A percentile compares a stretch with the other conserved stretches of the same genome.
phyloP scores from a whole-genome alignment of 2,329 filamentous ascomycete genomes.

The Moelleriella libera region DNA sequence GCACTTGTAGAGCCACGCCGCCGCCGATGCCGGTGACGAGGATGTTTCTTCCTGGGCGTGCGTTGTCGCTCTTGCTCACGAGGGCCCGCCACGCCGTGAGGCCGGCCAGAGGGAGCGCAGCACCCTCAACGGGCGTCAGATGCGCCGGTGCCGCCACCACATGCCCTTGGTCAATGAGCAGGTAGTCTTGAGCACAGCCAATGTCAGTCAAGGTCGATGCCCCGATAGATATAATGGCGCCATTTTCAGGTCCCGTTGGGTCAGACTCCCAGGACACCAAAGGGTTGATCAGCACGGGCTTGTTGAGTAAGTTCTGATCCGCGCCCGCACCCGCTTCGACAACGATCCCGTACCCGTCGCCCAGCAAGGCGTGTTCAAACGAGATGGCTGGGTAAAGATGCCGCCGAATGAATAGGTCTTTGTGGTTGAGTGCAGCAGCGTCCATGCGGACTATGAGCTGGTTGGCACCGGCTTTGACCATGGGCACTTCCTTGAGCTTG shows the following conservation, averaged over 20 bases:
- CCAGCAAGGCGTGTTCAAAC: constrained; percentile 64
- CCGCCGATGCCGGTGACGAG: constrained; percentile 86
- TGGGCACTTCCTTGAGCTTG: constrained; percentile 44
- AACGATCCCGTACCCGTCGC: constrained; percentile 71
- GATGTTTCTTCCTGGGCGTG: constrained; percentile 54
- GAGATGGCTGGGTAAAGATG: constrained; percentile 79
- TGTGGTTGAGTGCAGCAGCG: constrained; percentile 81
- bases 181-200: constrained; percentile 63
- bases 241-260: constrained; percentile 59
- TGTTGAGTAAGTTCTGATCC: constrained; percentile 28
- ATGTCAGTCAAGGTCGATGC: constrained; percentile 45
- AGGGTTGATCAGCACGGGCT: constrained; percentile 67
- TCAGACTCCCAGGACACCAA: constrained; percentile 62
- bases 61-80: constrained; percentile 56
- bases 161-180: constrained; percentile 55
- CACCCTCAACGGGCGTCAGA: constrained; percentile 59
- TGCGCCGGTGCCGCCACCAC: constrained; percentile 65
- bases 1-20: constrained; percentile 70
- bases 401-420: constrained; percentile 87
- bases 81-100: constrained; percentile 81
- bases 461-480: constrained; percentile 46
- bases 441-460: constrained; percentile 65
- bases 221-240: constrained; percentile 47
- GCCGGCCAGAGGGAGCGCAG: constrained; percentile 72
- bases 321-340: constrained; percentile 42